Conservation (phyloP, 495 filamentous ascomycete genomes). For the Cudoniella acicularis region DNA sequence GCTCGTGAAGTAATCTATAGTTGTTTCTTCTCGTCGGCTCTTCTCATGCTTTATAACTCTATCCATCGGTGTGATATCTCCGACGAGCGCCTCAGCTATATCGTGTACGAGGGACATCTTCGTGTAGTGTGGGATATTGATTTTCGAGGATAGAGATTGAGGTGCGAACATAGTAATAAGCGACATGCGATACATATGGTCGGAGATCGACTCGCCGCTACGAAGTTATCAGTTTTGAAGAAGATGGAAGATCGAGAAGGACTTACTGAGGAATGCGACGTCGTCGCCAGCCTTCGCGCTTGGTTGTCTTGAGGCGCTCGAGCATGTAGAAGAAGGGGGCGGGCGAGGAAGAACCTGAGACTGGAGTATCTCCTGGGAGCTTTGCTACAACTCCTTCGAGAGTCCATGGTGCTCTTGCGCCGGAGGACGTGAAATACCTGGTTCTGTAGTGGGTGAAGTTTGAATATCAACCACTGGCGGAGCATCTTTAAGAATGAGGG, state of each 20-base stretch:
- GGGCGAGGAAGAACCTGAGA: slow-evolving; percentile 64
- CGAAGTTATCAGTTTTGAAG: slow-evolving; percentile 12
- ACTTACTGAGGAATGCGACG: slow-evolving; percentile 61
- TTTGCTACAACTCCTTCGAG: slow-evolving; percentile 45
- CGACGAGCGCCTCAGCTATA: slow-evolving; percentile 93
- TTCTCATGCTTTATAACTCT: slow-evolving; percentile 71
- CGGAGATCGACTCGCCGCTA: slow-evolving; percentile 77
- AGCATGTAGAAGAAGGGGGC: slow-evolving; percentile 91
- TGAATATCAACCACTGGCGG: no score
- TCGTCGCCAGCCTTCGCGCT: slow-evolving; percentile 91
- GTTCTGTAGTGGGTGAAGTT: no score
- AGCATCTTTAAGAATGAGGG: no score
- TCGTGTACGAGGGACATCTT: slow-evolving; percentile 94
- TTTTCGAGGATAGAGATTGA: slow-evolving; percentile 55
- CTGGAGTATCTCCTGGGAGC: slow-evolving; percentile 42
- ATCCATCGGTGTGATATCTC: slow-evolving; percentile 93
- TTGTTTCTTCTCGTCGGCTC: slow-evolving; percentile 73
- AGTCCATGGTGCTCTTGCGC: slow-evolving; percentile 30
- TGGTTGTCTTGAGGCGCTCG: slow-evolving; percentile 88
- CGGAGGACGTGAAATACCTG: no score
- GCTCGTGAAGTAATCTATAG: slow-evolving; percentile 83
- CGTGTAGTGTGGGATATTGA: slow-evolving; percentile 81
- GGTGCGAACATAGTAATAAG: slow-evolving; percentile 93
- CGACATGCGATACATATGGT: slow-evolving; percentile 99
- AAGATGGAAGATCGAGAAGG: not conserved